These are phyloP conservation scores for Candida vartiovaarae DNA, from an alignment of 805 yeast genomes.

Conservation along the genomic window DNA sequence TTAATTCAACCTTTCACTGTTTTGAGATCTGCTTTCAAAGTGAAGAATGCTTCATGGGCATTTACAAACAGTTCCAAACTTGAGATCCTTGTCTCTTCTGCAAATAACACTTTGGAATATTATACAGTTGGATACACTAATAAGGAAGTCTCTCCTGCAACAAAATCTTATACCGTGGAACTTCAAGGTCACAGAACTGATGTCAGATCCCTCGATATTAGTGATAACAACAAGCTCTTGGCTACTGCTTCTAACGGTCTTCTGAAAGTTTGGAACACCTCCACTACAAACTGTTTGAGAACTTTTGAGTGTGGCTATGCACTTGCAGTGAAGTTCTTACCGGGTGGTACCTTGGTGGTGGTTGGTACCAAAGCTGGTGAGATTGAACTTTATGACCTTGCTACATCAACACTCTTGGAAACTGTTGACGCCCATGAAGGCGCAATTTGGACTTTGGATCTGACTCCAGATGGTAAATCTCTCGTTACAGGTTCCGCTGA, in stretches of 20 bases:
- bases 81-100: constrained; percentile 57
- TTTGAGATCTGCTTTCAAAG: constrained; percentile 56
- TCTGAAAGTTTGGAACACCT: constrained; percentile 81
- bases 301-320: constrained; percentile 89
- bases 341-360: constrained; percentile 84
- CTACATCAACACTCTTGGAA: constrained; percentile 69
- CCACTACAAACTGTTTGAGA: constrained; percentile 68
- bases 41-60: constrained; percentile 65
- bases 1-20: constrained; percentile 62
- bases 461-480: constrained; percentile 78
- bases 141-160: constrained; percentile 42
- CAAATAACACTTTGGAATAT: constrained; percentile 71
- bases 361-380: constrained; percentile 87
- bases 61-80: constrained; percentile 37
- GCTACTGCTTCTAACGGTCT: constrained; percentile 90
- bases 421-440: constrained; percentile 72
- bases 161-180: constrained; percentile 55
- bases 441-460: constrained; percentile 87
- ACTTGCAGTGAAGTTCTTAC: constrained; percentile 70
- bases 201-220: constrained; percentile 73
- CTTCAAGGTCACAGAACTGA: constrained; percentile 86
- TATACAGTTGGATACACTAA: constrained; percentile 54
- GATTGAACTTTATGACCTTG: constrained; percentile 77
- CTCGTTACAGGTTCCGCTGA: constrained; percentile 93
- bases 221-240: constrained; percentile 70